A percentile compares a stretch with the other conserved stretches of the same genome.
Conservation (phyloP, 2,329 filamentous ascomycete genomes). For the Diaporthe capsici region DNA sequence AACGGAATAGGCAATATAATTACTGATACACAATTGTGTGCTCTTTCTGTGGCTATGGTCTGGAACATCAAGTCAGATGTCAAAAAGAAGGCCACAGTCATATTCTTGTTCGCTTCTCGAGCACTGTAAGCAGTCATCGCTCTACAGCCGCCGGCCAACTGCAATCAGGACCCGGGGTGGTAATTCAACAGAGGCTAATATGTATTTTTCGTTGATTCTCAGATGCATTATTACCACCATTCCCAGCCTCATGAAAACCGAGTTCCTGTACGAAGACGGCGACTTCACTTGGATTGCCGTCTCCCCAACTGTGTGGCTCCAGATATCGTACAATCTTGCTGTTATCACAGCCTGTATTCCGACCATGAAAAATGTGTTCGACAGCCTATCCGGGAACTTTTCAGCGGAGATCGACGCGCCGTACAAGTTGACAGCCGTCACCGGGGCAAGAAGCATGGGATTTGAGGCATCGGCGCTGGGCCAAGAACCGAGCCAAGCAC, state of each 20-base stretch:
- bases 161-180: too few relatives aligned
- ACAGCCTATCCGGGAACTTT: not conserved
- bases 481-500: not conserved
- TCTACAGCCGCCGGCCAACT: not conserved
- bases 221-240: not conserved
- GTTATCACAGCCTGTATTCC: constrained; percentile 5
- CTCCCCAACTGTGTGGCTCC: not conserved
- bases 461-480: not conserved
- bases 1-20: not conserved
- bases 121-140: not conserved
- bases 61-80: not conserved
- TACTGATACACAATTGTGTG: not conserved
- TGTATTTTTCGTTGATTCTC: not conserved
- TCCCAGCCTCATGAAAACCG: not conserved
- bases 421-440: not conserved
- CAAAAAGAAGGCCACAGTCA: not conserved
- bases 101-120: not conserved
- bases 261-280: not conserved
- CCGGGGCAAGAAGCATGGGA: not conserved
- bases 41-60: not conserved
- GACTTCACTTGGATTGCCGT: not conserved
- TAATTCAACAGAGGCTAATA: not conserved
- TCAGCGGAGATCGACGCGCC: not conserved
- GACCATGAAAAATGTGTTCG: not conserved
- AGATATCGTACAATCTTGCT: not conserved